These are phyloP conservation scores for Trichoderma oligosporum DNA, from an alignment of 2,329 filamentous ascomycete species.

Conservation along the genomic window DNA sequence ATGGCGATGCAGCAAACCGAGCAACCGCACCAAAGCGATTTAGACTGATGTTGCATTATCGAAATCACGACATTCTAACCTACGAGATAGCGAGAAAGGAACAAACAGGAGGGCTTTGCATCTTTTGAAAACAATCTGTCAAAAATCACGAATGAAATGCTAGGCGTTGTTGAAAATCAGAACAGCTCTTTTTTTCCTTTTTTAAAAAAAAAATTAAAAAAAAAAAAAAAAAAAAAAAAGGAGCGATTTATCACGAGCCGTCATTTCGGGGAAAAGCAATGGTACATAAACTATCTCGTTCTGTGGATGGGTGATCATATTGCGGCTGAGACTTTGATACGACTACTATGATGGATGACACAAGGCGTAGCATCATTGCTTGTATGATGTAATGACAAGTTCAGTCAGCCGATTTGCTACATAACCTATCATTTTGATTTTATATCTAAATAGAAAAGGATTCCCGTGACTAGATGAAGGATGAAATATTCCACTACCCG, in stretches of 20 bases:
- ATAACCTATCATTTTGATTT: background rate
- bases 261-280: background rate
- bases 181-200: background rate
- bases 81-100: constrained; percentile 59
- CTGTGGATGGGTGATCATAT: no score
- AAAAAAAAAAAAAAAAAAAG: background rate
- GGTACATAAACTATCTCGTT: no score
- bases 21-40: constrained; percentile 47
- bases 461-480: background rate
- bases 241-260: background rate
- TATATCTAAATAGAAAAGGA: background rate
- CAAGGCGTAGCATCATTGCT: background rate
- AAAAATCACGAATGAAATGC: background rate
- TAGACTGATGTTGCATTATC: constrained; percentile 68
- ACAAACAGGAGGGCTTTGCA: constrained; percentile 35
- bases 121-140: constrained; percentile 31
- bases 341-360: background rate
- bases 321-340: background rate
- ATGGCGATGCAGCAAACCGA: constrained; percentile 23
- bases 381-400: background rate
- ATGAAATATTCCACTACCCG: background rate
- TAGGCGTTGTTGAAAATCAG: background rate
- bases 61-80: constrained; percentile 64
- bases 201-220: background rate
- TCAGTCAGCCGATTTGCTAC: background rate